phyloP scores from a whole-genome alignment of 139 green algal genomes.

The Astrephomene gubernaculifera region DNA sequence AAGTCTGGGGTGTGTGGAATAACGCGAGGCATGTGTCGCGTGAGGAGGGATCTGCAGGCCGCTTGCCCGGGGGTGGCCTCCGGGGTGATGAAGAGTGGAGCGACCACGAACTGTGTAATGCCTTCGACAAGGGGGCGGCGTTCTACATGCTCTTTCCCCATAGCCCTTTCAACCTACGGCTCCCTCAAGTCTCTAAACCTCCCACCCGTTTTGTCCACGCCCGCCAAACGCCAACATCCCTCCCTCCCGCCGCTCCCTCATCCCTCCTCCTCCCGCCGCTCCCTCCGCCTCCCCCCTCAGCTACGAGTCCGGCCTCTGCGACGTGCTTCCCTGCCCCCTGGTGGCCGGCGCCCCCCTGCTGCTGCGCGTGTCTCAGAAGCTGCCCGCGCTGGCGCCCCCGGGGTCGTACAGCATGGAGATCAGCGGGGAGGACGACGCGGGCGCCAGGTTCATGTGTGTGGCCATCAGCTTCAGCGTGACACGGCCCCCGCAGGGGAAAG shows the following conservation, averaged over 20 bases:
- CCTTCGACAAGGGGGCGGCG: no score
- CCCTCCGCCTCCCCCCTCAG: no score
- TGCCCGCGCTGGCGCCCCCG: constrained; percentile 31
- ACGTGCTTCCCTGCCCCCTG: constrained; percentile 20
- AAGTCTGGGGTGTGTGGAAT: no score
- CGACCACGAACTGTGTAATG: no score
- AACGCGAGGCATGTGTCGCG: no score
- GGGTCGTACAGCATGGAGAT: constrained; percentile 32
- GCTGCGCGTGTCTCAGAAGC: constrained; percentile 32
- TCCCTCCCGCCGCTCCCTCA: not conserved
- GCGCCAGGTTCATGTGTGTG: constrained; percentile 32
- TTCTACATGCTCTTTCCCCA: no score
- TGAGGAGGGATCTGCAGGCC: no score
- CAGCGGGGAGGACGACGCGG: not conserved
- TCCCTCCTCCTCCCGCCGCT: not conserved
- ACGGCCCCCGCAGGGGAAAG: not conserved
- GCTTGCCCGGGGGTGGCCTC: no score
- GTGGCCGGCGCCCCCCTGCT: not conserved
- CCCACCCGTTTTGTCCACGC: no score
- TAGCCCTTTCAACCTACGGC: no score
- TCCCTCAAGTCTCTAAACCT: no score
- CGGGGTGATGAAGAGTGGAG: no score
- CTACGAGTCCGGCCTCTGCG: constrained; percentile 20
- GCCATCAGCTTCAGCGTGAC: constrained; percentile 8
- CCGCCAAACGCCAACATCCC: not conserved